Conservation (phyloP, 257 asterid genomes). For the Knoxia roxburghii region DNA sequence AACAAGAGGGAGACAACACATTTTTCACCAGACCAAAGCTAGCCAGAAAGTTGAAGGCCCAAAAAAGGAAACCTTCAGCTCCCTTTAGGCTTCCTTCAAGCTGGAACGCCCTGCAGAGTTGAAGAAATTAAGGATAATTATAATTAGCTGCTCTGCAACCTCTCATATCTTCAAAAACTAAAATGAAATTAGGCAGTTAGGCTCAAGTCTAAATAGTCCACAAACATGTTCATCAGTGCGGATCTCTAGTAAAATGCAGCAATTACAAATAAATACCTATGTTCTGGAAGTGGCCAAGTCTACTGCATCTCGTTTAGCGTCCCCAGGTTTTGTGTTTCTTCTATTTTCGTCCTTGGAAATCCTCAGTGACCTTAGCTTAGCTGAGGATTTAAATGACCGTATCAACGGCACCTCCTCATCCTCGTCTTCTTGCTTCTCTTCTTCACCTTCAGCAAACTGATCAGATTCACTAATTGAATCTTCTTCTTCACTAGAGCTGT, state of each 20-base stretch:
- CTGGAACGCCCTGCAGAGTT: too few species aligned
- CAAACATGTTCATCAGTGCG: background rate
- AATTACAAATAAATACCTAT: constrained; percentile 38
- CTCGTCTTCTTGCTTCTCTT: constrained; percentile 54
- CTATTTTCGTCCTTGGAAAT: constrained; percentile 44
- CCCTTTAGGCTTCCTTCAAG: too few species aligned
- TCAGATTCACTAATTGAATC: constrained; percentile 87
- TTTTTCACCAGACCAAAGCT: too few species aligned
- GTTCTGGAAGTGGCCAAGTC: constrained; percentile 57
- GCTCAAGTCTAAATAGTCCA: background rate
- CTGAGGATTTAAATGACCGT: constrained; percentile 52
- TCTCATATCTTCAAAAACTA: too few species aligned
- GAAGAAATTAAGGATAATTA: too few species aligned
- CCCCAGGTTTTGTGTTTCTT: constrained; percentile 32
- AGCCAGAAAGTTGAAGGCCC: too few species aligned
- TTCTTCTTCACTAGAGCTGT: constrained; percentile 77
- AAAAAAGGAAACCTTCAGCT: too few species aligned
- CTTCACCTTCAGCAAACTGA: constrained; percentile 48
- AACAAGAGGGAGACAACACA: too few species aligned
- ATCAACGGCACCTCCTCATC: constrained; percentile 62
- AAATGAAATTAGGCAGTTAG: too few species aligned
- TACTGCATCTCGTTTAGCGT: constrained; percentile 39
- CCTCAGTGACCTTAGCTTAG: constrained; percentile 69
- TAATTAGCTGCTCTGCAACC: too few species aligned
- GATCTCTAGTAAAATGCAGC: background rate